Percentiles rank a stretch among this genome's conserved stretches.
Evolutionary conservation across 495 filamentous ascomycete genomes (phyloP).

Genomic region (Aspergillus carlsbadensis): DNA sequence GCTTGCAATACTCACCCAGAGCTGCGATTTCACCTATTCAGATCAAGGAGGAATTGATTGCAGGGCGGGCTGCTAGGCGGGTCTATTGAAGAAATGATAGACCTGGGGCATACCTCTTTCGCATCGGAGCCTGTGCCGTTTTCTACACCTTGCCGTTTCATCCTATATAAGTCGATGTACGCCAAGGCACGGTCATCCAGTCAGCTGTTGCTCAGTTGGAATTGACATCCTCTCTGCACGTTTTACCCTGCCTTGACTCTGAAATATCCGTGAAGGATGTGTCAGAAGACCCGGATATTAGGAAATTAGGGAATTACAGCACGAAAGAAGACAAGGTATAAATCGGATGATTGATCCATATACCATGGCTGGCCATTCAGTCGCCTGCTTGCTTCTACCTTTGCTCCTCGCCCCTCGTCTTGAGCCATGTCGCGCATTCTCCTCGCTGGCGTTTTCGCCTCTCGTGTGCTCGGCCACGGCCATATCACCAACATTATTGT

Average conservation of each 20-base stretch:
- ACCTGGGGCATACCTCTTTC: conserved; percentile 5
- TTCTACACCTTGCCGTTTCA: neutral
- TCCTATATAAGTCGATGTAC: neutral
- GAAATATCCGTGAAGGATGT: conserved; percentile 8
- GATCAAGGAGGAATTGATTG: neutral
- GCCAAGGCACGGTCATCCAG: conserved; percentile 5
- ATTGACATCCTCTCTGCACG: conserved; percentile 1
- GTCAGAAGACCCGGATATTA: neutral
- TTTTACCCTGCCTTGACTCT: neutral
- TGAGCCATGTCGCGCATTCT: neutral
- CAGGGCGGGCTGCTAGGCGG: neutral
- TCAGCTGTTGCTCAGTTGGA: neutral
- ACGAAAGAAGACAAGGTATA: neutral
- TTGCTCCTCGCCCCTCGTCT: neutral
- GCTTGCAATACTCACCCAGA: neutral
- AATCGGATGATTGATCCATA: neutral
- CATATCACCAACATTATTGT: conserved; percentile 51
- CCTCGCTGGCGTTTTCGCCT: conserved; percentile 13
- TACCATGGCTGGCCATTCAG: neutral
- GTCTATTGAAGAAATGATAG: neutral
- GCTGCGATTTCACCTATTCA: neutral
- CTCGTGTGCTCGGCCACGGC: conserved; percentile 44
- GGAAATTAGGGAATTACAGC: neutral
- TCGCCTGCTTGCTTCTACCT: neutral
- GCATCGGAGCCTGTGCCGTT: conserved; percentile 2